Evolutionary conservation across 176 grass and related monocot genomes (phyloP), one percentile per base, ranked within the genome.

Genomic region (bread wheat (Triticum aestivum)): DNA sequence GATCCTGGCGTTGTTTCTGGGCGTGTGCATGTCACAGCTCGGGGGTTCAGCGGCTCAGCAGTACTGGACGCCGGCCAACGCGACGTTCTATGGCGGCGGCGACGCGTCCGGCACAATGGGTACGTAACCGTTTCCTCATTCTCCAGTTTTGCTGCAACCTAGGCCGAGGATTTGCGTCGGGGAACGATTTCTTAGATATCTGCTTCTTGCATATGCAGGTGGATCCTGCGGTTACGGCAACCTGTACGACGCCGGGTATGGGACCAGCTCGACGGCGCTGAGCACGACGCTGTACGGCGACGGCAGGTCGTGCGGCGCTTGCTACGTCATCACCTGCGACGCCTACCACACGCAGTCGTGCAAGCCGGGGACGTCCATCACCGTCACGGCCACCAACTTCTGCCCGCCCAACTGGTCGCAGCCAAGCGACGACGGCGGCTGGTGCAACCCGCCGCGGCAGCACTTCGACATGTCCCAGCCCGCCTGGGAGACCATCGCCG

Each of bases 391-490:
- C 11, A 94, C 92, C 49, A 94, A 94, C 81, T 56, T 91, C 54
- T 95, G 93, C 76, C 93, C 93, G 11, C 93, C 93, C 7, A 91
- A 95, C 88, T 85, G 69, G 49, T 71, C 82, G 67, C 81, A 87
- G 41, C 78, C 89, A 1, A 63, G 64, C 39, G 29, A 93, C 82
- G 2, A 63, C 23, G 91, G 91, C n/a, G 94, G 94, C 6, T 93
- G 94, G 94, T 96, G 94, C 85, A 96, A 96, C 85, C 79, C 89
- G 15, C 91, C 91, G 30, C 87, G 91, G 4, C 82, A 80, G 12
- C 94, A 96, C 83, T 96, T 96, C 82, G 94, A 96, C 79, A 93
- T 96, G 87, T 86, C 94, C 2, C 91, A 96, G 87, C 91, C 94
- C 3, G 94, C 94, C 20, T 97, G 89, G 91, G 91, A 93, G 79